These are phyloP conservation scores for Flaveria trinervia DNA, from an alignment of 129 eudicot species.

Conservation along the genomic window DNA sequence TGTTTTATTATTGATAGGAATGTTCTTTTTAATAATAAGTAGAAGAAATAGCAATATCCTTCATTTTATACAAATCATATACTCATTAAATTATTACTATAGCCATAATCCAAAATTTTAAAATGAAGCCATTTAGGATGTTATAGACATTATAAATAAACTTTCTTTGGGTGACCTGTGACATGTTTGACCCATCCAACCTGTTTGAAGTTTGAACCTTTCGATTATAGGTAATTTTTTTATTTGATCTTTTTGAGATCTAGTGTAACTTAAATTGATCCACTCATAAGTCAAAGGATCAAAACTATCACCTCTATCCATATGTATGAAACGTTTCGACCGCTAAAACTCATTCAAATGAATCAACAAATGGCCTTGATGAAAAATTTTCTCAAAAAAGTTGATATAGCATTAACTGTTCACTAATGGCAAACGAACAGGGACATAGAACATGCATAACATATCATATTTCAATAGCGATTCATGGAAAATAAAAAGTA, in stretches of 20 bases:
- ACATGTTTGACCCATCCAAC: not conserved
- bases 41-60: not conserved
- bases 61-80: not conserved
- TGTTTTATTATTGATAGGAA: not conserved
- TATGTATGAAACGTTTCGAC: not conserved
- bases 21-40: not conserved
- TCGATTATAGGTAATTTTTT: not conserved
- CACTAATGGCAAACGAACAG: not conserved
- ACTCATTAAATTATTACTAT: not conserved
- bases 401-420: not conserved
- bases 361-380: not conserved
- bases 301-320: not conserved
- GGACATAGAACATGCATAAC: not conserved
- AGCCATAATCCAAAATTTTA: no score
- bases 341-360: conserved; percentile 5
- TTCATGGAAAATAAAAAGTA: not conserved
- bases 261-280: not conserved
- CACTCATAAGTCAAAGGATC: not conserved
- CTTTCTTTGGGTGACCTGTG: not conserved
- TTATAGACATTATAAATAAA: not conserved
- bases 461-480: not conserved
- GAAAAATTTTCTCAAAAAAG: not conserved
- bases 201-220: not conserved
- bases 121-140: not conserved
- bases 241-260: not conserved